These are phyloP conservation scores for Sporobolus alterniflorus DNA, from an alignment of 202 grass and related monocot genomes.

Conservation along the genomic window DNA sequence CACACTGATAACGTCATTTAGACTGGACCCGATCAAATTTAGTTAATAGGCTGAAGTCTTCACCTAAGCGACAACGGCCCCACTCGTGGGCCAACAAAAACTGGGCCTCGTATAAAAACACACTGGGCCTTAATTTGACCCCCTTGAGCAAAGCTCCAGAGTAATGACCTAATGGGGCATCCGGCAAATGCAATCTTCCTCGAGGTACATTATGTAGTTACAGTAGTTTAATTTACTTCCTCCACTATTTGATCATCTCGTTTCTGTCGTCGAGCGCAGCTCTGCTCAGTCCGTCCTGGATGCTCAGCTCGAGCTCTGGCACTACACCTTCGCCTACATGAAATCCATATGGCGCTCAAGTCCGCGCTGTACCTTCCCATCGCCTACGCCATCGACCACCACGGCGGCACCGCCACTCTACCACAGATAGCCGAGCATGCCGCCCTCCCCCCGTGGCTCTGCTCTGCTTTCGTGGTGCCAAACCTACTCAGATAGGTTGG, in stretches of 20 bases:
- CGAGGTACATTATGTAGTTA: no score
- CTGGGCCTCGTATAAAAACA: neutral
- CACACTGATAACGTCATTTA: neutral
- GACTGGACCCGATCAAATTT: neutral
- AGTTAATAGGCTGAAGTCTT: neutral
- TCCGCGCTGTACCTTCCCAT: constrained; percentile 56
- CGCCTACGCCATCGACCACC: constrained; percentile 52
- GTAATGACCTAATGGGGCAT: no score
- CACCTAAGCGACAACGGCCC: neutral
- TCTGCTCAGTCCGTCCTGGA: neutral
- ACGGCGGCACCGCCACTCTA: constrained; percentile 11
- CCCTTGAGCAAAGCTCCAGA: no score
- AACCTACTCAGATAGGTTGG: no score
- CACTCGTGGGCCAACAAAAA: neutral
- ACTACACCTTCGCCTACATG: constrained; percentile 26
- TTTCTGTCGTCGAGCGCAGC: no score
- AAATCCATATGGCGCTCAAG: constrained; percentile 68
- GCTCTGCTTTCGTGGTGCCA: no score
- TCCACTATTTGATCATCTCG: no score
- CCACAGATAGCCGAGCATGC: no score
- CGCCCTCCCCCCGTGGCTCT: no score
- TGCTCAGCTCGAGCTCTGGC: constrained; percentile 41
- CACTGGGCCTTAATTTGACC: no score
- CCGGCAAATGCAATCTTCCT: no score
- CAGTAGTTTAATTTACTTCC: no score